Evolutionary conservation across 202 grass and related monocot species (phyloP).

Genomic region (Cymbopogon flexuosus): DNA sequence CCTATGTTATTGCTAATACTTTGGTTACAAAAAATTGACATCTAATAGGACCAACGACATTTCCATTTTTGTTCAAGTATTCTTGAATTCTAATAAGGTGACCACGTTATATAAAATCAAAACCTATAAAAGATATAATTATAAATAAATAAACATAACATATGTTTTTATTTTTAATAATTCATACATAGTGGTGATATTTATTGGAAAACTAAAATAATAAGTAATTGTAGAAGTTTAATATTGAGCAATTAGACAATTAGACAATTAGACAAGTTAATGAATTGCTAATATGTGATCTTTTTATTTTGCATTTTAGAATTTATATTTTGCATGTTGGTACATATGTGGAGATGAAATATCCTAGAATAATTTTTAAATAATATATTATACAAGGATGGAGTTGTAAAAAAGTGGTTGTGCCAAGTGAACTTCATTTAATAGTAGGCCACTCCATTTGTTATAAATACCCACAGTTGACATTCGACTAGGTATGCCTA

Average conservation of each 20-base stretch:
- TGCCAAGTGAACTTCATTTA: neutral
- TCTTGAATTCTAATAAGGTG: neutral
- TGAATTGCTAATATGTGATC: neutral
- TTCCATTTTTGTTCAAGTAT: neutral
- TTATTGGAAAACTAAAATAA: neutral
- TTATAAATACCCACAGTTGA: slow-evolving; percentile 29
- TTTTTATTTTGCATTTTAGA: neutral
- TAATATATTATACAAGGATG: neutral
- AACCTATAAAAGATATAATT: neutral
- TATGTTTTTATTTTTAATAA: neutral
- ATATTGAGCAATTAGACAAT: too few species aligned
- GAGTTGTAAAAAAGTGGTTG: neutral
- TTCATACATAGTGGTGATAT: too few species aligned
- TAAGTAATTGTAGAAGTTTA: neutral
- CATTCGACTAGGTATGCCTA: neutral
- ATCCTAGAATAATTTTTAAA: neutral
- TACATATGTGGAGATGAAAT: neutral
- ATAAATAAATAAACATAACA: too few species aligned
- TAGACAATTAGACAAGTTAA: too few species aligned
- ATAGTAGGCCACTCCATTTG: neutral
- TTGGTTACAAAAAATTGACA: neutral
- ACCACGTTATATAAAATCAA: neutral
- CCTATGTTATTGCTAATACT: neutral
- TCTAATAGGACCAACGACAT: neutral
- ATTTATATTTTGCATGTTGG: neutral